Conservation (phyloP, 768 basidiomycete genomes). For the Kondoa malvinella region DNA sequence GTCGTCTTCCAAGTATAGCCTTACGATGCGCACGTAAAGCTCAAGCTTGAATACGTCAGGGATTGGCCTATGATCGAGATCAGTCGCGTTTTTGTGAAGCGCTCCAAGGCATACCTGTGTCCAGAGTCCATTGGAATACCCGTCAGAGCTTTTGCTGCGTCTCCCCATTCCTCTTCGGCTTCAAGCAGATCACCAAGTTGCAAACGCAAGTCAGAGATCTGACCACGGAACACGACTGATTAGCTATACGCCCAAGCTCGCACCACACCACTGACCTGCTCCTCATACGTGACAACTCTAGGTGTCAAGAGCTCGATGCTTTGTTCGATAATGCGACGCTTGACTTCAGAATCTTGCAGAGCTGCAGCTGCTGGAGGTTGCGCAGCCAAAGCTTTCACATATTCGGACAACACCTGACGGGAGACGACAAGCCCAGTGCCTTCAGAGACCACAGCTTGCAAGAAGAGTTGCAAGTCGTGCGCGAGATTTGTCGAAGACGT, state of each 20-base stretch:
- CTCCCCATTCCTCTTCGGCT: constrained; percentile 78
- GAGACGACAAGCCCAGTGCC: constrained; percentile 66
- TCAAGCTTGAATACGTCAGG: constrained; percentile 72
- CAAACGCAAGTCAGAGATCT: constrained; percentile 70
- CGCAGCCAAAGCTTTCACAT: constrained; percentile 49
- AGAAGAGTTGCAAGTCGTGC: constrained; percentile 49
- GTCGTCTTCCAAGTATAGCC: constrained; percentile 84
- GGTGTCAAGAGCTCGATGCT: constrained; percentile 55
- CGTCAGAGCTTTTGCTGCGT: constrained; percentile 79
- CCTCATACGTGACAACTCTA: constrained; percentile 77
- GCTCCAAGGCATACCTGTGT: constrained; percentile 47
- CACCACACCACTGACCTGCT: constrained; percentile 51
- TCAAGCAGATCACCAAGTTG: constrained; percentile 84
- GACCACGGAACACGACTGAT: not conserved
- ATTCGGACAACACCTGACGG: constrained; percentile 67
- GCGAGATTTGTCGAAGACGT: constrained; percentile 18
- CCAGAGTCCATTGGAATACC: constrained; percentile 79
- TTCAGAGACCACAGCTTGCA: constrained; percentile 66
- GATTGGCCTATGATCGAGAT: constrained; percentile 37
- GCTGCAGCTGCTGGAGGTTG: constrained; percentile 35
- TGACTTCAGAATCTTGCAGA: constrained; percentile 40
- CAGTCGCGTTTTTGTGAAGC: not conserved
- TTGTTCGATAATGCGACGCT: constrained; percentile 58
- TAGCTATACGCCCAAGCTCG: not conserved
- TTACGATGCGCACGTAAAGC: constrained; percentile 83